Base-by-base conservation (phyloP, 2,329 filamentous ascomycete species). In the Diaporthe sp. region DNA sequence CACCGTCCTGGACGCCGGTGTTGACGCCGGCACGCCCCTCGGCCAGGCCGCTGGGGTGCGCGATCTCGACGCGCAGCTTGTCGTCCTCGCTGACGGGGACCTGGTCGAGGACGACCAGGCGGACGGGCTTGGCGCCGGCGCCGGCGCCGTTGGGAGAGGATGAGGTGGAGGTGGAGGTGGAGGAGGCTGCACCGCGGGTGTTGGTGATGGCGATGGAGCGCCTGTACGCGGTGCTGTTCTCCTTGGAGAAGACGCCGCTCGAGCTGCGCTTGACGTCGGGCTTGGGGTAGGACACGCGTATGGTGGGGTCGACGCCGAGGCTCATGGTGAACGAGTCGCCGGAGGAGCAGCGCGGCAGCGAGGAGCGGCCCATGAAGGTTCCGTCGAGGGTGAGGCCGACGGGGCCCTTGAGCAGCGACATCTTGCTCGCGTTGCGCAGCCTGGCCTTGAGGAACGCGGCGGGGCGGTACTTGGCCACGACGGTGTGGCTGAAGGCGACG, bases 51-150 rank as follows among this genome's bases (percentile, higher is more conserved):
- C 82, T 82, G 0, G 91, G 91, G 25, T 82, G 80, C 22, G 87
- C 77, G 44, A 92, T 80, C 1, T 88, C 86, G 12, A 93, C 86
- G 6, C 85, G 84, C 8, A 93, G 82, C 55, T 86, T 84, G 80
- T 92, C 90, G 72, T 92, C 90, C 80, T 92, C 87, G 31, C 87
- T 90, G n/a, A 92, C 84, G 4, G 91, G 91, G 2, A 92, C 84
- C 82, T 93, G 91, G 77, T 93, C 91, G 3, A 90, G 80, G 37
- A 92, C 87, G 1, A 88, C 83, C 2, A 93, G 55, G 1, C 85
- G 85, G 19, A 89, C 84, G 0, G 85, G 79, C 77, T 84, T 84
- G 22, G 80, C 81, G 19, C 17, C 19, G 28, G 2, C 57, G 34
- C 42, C n/a, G 22, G 3, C 39, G 15, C 1, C 15, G 15, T 34